Evolutionary conservation across 2,329 filamentous ascomycete genomes (phyloP).

Genomic region (Penicillium frequentans): DNA sequence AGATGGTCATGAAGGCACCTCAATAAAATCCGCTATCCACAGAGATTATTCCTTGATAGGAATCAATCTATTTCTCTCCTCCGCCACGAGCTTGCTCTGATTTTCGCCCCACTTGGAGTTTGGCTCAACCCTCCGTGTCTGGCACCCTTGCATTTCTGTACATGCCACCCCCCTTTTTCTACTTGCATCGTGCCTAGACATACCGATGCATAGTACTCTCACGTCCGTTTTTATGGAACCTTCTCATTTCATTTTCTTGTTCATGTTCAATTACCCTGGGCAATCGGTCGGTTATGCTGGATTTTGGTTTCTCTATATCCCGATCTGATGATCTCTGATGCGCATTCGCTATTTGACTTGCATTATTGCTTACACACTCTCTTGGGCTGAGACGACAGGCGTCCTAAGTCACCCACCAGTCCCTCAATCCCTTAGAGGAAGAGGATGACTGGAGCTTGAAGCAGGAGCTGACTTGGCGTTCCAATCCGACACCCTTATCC

Average conservation of each 20-base stretch:
- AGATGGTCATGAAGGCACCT: conserved; percentile 35
- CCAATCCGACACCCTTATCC: neutral
- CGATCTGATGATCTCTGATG: conserved; percentile 5
- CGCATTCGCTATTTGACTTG: conserved; percentile 10
- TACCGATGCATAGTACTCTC: conserved; percentile 9
- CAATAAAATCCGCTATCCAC: conserved; percentile 6
- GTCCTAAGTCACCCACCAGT: neutral
- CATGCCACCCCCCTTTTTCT: conserved; percentile 10
- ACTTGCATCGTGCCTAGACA: conserved; percentile 11
- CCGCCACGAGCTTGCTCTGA: neutral
- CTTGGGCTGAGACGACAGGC: neutral
- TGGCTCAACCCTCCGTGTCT: neutral
- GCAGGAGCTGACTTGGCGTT: neutral
- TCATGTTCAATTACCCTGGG: conserved; percentile 8
- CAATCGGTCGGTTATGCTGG: neutral
- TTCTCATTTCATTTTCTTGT: conserved; percentile 1
- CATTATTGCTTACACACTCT: conserved; percentile 2
- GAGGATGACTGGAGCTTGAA: neutral
- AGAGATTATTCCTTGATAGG: neutral
- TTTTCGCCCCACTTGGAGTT: neutral
- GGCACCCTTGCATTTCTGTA: conserved; percentile 16
- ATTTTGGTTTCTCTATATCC: conserved; percentile 1
- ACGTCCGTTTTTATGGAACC: neutral
- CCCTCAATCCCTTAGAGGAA: neutral
- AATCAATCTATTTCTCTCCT: neutral